Base-by-base conservation (phyloP, 176 grass and related monocot genomes). In the Triticum monococcum region DNA sequence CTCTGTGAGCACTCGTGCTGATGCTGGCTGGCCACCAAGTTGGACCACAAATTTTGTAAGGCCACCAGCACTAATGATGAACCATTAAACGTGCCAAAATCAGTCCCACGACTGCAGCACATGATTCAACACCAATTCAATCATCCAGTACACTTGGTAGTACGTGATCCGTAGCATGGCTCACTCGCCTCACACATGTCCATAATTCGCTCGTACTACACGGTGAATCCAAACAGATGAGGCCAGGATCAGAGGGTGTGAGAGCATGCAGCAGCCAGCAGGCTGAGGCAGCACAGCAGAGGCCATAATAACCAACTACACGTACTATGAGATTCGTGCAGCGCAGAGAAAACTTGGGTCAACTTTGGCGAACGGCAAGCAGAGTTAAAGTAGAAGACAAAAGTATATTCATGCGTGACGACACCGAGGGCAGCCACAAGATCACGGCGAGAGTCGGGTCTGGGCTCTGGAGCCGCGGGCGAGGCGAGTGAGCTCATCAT, bases 361-460 rank as follows among this genome's bases (percentile, higher is more conserved):
- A 90, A 79, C 82, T 65, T 69, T 40, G 48, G 72, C 79, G 6
- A 56, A 56, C 18, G 23, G 52, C 13, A 70, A n/a, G 41, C 30
- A 2, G 84, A 4, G 28, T 30, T n/a, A n/a, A 30, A 30, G 56
- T 57, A 73, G 31, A 46, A 22, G 89, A 80, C 89, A 84, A 87
- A 68, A 80, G 85, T 84, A 84, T 84, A 84, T 87, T 69, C 85
- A 80, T 7, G 68, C 24, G 32, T 75, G 89, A 8, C 80, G 57
- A 22, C 79, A n/a, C 8, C 12, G 75, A 45, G 16, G 17, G 26
- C 52, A 12, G 65, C 30, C 73, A 35, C 32, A 80, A 79, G 88
- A 45, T 31, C 23, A 54, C 75, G 22, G 67, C 32, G 62, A 33
- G 74, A 11, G 23, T 68, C 1, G 45, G 43, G 43, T 11, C 40